Percentiles rank a stretch among this genome's conserved stretches.
Conservation (phyloP, 768 basidiomycete genomes). For the Termitomyces sp. region DNA sequence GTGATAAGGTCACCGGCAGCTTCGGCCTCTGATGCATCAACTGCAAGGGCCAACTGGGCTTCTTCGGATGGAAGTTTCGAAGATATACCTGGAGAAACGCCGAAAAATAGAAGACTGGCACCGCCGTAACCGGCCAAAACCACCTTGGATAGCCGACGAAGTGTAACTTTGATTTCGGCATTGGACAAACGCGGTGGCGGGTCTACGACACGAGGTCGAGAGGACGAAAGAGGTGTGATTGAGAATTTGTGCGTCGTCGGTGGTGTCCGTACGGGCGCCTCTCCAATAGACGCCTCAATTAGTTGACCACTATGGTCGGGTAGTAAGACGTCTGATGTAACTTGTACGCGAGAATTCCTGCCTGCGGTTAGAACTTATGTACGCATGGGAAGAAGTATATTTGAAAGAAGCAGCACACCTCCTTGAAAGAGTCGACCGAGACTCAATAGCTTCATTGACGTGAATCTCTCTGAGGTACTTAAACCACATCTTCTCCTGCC, state of each 20-base stretch:
- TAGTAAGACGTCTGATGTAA: conserved; percentile 68
- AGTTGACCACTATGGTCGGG: conserved; percentile 67
- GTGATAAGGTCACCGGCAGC: conserved; percentile 37
- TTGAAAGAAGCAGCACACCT: conserved; percentile 20
- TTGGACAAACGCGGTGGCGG: conserved; percentile 23
- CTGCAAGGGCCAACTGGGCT: conserved; percentile 54
- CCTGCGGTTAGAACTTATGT: background rate
- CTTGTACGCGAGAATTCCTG: conserved; percentile 57
- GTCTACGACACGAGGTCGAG: conserved; percentile 3
- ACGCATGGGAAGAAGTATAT: background rate
- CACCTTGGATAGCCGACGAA: conserved; percentile 79
- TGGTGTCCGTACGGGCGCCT: conserved; percentile 31
- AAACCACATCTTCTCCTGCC: conserved; percentile 72
- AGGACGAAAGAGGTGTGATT: conserved; percentile 6
- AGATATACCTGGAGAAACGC: conserved; percentile 38
- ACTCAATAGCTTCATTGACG: conserved; percentile 39
- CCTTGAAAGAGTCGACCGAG: conserved; percentile 24
- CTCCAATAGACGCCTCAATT: conserved; percentile 78
- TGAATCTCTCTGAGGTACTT: conserved; percentile 60
- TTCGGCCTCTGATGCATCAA: conserved; percentile 69
- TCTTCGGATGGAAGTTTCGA: conserved; percentile 51
- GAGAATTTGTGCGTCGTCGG: conserved; percentile 22
- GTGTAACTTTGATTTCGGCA: conserved; percentile 55
- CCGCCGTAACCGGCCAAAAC: conserved; percentile 84
- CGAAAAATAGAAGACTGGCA: conserved; percentile 76